A percentile compares a stretch with the other conserved stretches of the same genome.
Conservation (phyloP, 2,329 filamentous ascomycete species). For the Fusarium agapanthi region DNA sequence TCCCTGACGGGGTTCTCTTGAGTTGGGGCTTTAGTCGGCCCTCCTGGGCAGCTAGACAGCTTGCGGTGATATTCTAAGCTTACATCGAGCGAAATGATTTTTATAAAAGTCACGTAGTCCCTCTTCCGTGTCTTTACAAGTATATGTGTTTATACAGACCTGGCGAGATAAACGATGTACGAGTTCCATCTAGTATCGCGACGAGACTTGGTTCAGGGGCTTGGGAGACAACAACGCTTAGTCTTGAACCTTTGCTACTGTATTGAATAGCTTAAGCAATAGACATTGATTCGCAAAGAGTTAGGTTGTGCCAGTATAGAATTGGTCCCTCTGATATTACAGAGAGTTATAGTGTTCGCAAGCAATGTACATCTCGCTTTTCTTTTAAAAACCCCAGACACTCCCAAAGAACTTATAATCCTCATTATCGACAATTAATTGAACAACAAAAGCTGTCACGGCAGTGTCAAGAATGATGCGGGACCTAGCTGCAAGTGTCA, state of each 20-base stretch:
- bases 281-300: fast-evolving
- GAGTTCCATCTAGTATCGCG: too few relatives aligned
- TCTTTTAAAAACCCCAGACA: background rate
- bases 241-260: background rate
- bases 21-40: too few relatives aligned
- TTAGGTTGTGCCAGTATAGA: fast-evolving
- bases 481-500: background rate
- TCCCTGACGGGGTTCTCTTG: fast-evolving
- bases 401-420: too few relatives aligned
- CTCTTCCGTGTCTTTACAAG: fast-evolving
- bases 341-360: background rate
- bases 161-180: fast-evolving
- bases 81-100: fast-evolving
- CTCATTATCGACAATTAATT: fast-evolving
- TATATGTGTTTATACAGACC: fast-evolving
- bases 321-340: fast-evolving
- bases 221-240: background rate
- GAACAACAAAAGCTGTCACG: fast-evolving
- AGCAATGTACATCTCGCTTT: background rate
- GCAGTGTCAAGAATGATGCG: background rate
- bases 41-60: background rate
- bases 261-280: fast-evolving
- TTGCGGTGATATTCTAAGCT: too few relatives aligned
- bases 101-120: fast-evolving
- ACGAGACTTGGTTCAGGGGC: too few relatives aligned